These are phyloP conservation scores for Rhizoclosmatium globosum DNA, from an alignment of 192 early-diverging fungal species.

Conservation along the genomic window DNA sequence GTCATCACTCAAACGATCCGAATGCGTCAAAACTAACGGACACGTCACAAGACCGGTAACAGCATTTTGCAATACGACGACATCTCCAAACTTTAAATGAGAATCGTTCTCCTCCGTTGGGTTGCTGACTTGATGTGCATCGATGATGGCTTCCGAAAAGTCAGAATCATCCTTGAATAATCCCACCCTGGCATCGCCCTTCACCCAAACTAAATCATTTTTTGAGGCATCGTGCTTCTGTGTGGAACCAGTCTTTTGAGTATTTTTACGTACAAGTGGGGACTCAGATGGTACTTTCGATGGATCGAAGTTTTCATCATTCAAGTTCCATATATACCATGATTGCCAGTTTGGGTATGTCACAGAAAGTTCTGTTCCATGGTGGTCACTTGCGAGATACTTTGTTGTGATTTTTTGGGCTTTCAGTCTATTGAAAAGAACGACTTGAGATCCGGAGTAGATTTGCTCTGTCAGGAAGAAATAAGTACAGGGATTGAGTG, in stretches of 20 bases:
- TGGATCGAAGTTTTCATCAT: slow-evolving; percentile 77
- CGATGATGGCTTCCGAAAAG: neutral
- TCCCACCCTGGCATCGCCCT: neutral
- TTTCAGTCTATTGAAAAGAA: slow-evolving; percentile 88
- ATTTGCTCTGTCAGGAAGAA: slow-evolving; percentile 49
- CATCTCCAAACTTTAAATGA: slow-evolving; percentile 75
- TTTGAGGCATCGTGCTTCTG: neutral
- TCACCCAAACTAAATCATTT: neutral
- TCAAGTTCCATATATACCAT: slow-evolving; percentile 85
- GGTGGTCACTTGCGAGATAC: slow-evolving; percentile 75
- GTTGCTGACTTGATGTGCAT: neutral
- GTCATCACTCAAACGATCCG: slow-evolving; percentile 56
- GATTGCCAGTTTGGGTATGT: slow-evolving; percentile 87
- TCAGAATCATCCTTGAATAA: neutral
- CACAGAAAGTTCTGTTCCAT: slow-evolving; percentile 21
- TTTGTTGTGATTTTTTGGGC: slow-evolving; percentile 92
- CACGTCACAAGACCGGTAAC: slow-evolving; percentile 84
- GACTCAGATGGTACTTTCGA: slow-evolving; percentile 77
- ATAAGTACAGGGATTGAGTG: neutral
- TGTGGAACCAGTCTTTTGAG: neutral
- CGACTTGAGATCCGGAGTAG: slow-evolving; percentile 84
- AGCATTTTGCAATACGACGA: slow-evolving; percentile 86
- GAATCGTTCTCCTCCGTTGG: neutral
- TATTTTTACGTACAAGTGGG: slow-evolving; percentile 42
- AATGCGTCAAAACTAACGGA: slow-evolving; percentile 83